Conservation (phyloP, 441 rosid species). For the Pelargonium citronellum region DNA sequence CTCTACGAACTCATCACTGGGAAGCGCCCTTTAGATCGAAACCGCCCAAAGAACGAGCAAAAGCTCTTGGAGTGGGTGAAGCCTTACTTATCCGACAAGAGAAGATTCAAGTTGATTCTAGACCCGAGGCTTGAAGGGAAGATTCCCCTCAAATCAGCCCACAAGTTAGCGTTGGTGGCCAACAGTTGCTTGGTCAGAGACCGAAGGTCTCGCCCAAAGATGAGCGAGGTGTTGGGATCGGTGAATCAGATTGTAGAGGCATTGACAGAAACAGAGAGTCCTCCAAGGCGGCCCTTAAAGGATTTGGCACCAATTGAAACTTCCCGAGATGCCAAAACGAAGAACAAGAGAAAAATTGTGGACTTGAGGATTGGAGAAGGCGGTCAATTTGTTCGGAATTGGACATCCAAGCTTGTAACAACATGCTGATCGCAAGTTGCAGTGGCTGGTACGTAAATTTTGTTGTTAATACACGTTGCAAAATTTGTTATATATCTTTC, state of each 20-base stretch:
- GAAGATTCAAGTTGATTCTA: slow-evolving; percentile 47
- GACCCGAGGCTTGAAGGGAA: slow-evolving; percentile 72
- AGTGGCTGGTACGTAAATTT: no score
- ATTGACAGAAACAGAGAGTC: slow-evolving; percentile 32
- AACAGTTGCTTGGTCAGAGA: slow-evolving; percentile 64
- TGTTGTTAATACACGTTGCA: no score
- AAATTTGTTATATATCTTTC: no score
- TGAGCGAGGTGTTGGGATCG: slow-evolving; percentile 87
- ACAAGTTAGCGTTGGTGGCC: slow-evolving; percentile 62
- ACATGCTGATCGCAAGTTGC: not conserved
- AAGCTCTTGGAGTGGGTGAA: slow-evolving; percentile 85
- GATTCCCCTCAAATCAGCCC: slow-evolving; percentile 43
- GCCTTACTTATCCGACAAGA: slow-evolving; percentile 58
- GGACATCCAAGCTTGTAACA: not conserved
- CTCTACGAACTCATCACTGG: slow-evolving; percentile 89
- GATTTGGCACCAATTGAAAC: slow-evolving; percentile 24
- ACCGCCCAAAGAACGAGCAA: slow-evolving; percentile 73
- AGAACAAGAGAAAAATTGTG: slow-evolving; percentile 30
- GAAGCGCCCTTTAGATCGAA: slow-evolving; percentile 67
- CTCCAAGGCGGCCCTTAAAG: slow-evolving; percentile 36
- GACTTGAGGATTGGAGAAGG: slow-evolving; percentile 22
- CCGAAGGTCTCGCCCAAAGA: slow-evolving; percentile 74
- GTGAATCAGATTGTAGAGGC: slow-evolving; percentile 45
- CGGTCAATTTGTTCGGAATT: not conserved
- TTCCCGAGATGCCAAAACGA: slow-evolving; percentile 17